Evolutionary conservation across 2,329 filamentous ascomycete genomes (phyloP).

Genomic region (Rhinocladiella similis): DNA sequence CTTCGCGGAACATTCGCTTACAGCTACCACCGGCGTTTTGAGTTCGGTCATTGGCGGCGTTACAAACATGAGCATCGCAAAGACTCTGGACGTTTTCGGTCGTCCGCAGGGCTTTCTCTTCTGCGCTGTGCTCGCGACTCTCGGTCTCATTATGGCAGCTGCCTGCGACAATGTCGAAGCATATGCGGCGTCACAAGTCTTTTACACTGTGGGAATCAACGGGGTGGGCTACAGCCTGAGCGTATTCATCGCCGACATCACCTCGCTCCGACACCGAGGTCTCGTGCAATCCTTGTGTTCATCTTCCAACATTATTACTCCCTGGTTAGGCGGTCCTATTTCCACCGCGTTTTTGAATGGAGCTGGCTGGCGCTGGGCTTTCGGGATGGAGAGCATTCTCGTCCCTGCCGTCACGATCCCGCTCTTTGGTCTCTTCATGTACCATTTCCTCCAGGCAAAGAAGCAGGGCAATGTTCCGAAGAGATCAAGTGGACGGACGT

Average conservation of each 20-base stretch:
- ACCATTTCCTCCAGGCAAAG: conserved; percentile 62
- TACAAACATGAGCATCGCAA: conserved; percentile 59
- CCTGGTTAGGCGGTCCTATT: conserved; percentile 20
- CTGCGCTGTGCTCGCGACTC: conserved; percentile 43
- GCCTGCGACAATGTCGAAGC: conserved; percentile 57
- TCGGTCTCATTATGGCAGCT: conserved; percentile 60
- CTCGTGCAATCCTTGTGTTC: conserved; percentile 13
- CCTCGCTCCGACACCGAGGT: conserved; percentile 29
- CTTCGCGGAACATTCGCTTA: conserved; percentile 51
- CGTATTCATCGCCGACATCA: conserved; percentile 34
- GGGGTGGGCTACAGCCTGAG: conserved; percentile 31
- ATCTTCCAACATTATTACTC: conserved; percentile 32
- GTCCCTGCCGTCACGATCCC: conserved; percentile 14
- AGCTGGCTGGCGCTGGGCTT: conserved; percentile 27
- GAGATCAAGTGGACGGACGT: conserved; percentile 47
- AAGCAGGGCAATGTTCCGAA: conserved; percentile 50
- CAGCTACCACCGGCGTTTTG: conserved; percentile 52
- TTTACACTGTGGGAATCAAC: conserved; percentile 36
- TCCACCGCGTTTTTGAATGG: conserved; percentile 19
- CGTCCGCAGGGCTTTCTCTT: conserved; percentile 55
- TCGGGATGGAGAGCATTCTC: conserved; percentile 29
- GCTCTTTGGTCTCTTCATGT: conserved; percentile 52
- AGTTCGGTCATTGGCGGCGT: conserved; percentile 56
- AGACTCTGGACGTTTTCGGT: conserved; percentile 62
- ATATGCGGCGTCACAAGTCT: conserved; percentile 61